Base-by-base conservation (phyloP, 139 green algal genomes). In the Closterium sp. region DNA sequence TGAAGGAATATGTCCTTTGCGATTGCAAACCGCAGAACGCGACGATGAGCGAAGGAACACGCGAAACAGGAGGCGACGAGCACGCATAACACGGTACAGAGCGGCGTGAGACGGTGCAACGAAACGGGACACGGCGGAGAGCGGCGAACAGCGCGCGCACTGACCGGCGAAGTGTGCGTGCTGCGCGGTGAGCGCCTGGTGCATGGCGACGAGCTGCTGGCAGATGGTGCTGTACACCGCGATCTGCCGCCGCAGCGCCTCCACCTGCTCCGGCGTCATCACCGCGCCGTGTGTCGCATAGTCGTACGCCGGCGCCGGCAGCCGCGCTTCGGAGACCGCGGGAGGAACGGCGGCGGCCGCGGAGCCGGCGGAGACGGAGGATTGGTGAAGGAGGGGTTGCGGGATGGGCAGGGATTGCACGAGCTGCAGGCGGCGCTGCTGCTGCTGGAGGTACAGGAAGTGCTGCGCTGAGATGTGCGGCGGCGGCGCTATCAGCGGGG, bases 181-280 rank as follows among this genome's bases (percentile, higher is more conserved):
- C 28, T 87, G 85, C n/a, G 85, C 85, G n/a, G 85, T 31, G n/a
- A 87, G n/a, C 28, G 85, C 85, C 28, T 87, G 70, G 30, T 90
- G 70, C n/a, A 90, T 90, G 38, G 62, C 70, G 29, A 90, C 62
- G 70, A 90, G 88, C 28, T 90, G 38, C 88, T 90, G 88, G 27
- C 38, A 86, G 30, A 50, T 86, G 62, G 88, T 90, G 30, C 88
- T n/a, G 28, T 90, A 90, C n/a, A 90, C 88, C 27, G 88, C n/a
- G 30, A 90, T 90, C 88, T 90, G 88, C 62, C 70, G n/a, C 88
- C 70, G 62, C 28, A 90, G 30, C n/a, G 30, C 32, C n/a, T 50
- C 88, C 28, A 90, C 70, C 88, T 90, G 88, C 88, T 90, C 88
- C n/a, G 62, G 38, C 28, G 88, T 90, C 88, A 90, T 90, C 30